Evolutionary conservation across 768 basidiomycete species (phyloP).

Genomic region (Lepiota brunneoincarnata): DNA sequence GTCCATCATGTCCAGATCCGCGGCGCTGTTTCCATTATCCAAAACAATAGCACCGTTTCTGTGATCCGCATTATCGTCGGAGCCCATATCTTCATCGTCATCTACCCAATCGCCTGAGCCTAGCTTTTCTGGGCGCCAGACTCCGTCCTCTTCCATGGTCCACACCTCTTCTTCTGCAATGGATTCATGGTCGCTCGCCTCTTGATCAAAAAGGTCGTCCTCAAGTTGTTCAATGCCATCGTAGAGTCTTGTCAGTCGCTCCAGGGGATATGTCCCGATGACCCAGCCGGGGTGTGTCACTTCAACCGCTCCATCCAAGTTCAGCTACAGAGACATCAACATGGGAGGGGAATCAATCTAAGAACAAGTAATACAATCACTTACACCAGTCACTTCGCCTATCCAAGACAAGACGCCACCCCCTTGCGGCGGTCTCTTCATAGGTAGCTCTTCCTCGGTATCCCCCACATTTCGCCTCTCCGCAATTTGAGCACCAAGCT

Average conservation of each 20-base stretch:
- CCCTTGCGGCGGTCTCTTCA: slow-evolving; percentile 37
- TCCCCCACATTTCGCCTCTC: slow-evolving; percentile 37
- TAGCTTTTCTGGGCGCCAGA: slow-evolving; percentile 45
- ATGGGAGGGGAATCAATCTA: slow-evolving; percentile 12
- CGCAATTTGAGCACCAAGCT: slow-evolving; percentile 61
- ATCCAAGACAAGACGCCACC: slow-evolving; percentile 66
- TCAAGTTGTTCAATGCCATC: slow-evolving; percentile 82
- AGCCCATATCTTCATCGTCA: slow-evolving; percentile 18
- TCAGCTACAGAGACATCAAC: slow-evolving; percentile 45
- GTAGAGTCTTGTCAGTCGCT: slow-evolving; percentile 71
- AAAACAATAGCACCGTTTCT: slow-evolving; percentile 4
- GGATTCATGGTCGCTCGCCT: slow-evolving; percentile 38
- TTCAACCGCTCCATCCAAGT: slow-evolving; percentile 69
- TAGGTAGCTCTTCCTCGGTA: slow-evolving; percentile 35
- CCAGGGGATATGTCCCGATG: slow-evolving; percentile 51
- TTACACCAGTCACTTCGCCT: slow-evolving; percentile 79
- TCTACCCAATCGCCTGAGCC: slow-evolving; percentile 39
- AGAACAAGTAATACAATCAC: slow-evolving; percentile 19
- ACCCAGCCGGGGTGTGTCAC: slow-evolving; percentile 65
- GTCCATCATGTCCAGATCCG: neutral
- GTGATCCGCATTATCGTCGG: slow-evolving; percentile 18
- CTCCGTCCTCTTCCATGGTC: slow-evolving; percentile 42
- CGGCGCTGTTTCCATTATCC: neutral
- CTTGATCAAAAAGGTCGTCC: slow-evolving; percentile 61
- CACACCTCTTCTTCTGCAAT: slow-evolving; percentile 43